phyloP scores from a whole-genome alignment of 1,139 yeast genomes.

The Suhomyces terraborum region DNA sequence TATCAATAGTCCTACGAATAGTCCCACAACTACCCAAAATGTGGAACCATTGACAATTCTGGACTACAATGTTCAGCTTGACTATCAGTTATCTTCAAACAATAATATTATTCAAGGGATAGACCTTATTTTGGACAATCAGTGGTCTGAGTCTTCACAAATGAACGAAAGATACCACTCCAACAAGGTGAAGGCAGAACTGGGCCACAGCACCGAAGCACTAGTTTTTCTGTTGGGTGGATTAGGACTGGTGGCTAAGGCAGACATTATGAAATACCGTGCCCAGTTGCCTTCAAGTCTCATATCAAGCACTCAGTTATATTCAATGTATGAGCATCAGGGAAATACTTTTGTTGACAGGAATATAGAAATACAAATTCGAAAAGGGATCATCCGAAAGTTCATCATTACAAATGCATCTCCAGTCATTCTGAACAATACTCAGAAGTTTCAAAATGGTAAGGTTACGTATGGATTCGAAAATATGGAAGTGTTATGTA shows the following conservation, averaged over 20 bases:
- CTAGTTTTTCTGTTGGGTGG: slow-evolving; percentile 39
- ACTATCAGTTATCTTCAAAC: slow-evolving; percentile 36
- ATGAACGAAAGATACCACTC: slow-evolving; percentile 28
- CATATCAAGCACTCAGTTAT: slow-evolving; percentile 43
- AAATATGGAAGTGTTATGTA: slow-evolving; percentile 43
- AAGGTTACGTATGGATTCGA: slow-evolving; percentile 49
- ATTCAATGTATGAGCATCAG: slow-evolving; percentile 40
- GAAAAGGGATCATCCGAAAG: slow-evolving; percentile 38
- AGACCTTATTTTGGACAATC: slow-evolving; percentile 36
- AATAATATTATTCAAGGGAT: slow-evolving; percentile 40
- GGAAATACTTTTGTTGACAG: slow-evolving; percentile 51
- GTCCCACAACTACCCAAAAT: slow-evolving; percentile 2
- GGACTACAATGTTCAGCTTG: slow-evolving; percentile 43
- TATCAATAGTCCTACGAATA: slow-evolving; percentile 1
- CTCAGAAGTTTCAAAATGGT: slow-evolving; percentile 34
- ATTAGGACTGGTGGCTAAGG: slow-evolving; percentile 37
- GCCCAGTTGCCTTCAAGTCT: slow-evolving; percentile 37
- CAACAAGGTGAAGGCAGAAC: slow-evolving; percentile 13
- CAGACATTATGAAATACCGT: slow-evolving; percentile 42
- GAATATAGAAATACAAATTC: slow-evolving; percentile 35
- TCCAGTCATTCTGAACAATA: slow-evolving; percentile 45
- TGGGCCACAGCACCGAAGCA: slow-evolving; percentile 26
- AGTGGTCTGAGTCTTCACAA: slow-evolving; percentile 41
- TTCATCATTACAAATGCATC: slow-evolving; percentile 49
- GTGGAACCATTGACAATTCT: slow-evolving; percentile 22